A percentile compares a stretch with the other conserved stretches of the same genome.
Conservation (phyloP, 768 basidiomycete genomes). For the Suillus clintonianus region DNA sequence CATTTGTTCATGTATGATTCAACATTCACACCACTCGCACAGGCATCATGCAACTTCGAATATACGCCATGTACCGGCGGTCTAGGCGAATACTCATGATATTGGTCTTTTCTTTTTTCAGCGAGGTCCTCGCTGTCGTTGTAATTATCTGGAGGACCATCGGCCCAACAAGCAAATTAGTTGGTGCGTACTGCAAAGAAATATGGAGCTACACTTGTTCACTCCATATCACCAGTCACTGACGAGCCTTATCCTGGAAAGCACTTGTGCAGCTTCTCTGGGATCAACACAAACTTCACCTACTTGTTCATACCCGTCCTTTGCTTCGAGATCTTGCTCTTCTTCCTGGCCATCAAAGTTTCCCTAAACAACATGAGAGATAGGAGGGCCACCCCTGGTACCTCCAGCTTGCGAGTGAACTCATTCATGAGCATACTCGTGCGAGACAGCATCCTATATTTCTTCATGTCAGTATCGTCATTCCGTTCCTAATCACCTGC, state of each 20-base stretch:
- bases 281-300: constrained; percentile 21
- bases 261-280: constrained; percentile 23
- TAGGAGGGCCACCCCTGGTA: not conserved
- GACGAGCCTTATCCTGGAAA: constrained; percentile 1
- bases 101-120: constrained; percentile 18
- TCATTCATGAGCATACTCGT: constrained; percentile 26
- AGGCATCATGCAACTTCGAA: constrained; percentile 35
- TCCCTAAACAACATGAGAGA: constrained; percentile 15
- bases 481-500: not conserved
- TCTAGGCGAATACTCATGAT: constrained; percentile 20
- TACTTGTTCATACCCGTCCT: constrained; percentile 33
- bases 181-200: not conserved
- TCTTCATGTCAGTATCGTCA: constrained; percentile 26
- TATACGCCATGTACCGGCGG: constrained; percentile 34
- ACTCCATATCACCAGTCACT: constrained; percentile 11
- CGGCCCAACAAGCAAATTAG: constrained; percentile 19
- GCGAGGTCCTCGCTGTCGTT: constrained; percentile 25
- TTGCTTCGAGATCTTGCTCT: constrained; percentile 29
- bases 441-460: constrained; percentile 33
- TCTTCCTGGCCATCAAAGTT: constrained; percentile 19
- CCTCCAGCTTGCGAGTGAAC: constrained; percentile 10
- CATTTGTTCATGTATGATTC: constrained; percentile 6
- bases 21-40: not conserved
- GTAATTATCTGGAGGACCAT: constrained; percentile 28
- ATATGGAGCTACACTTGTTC: not conserved